Percentiles rank a stretch among this genome's conserved stretches.
These are phyloP conservation scores for Talaromyces adpressus DNA, from an alignment of 495 filamentous ascomycete species.

Conservation along the genomic window DNA sequence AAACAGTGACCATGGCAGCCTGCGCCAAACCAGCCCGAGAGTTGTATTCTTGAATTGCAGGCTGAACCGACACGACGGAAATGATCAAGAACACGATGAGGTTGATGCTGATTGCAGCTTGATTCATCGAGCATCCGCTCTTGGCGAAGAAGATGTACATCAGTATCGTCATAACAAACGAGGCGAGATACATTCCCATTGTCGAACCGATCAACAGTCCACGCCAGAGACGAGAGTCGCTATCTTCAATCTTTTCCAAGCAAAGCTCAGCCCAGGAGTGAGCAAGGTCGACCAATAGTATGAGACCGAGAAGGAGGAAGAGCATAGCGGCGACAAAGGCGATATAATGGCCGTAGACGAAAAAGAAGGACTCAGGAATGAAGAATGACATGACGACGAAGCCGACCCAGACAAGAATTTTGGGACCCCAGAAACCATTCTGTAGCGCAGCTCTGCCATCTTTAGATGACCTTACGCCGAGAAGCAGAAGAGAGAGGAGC, in stretches of 20 bases:
- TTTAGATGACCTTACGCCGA: conserved; percentile 83
- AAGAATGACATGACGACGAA: conserved; percentile 90
- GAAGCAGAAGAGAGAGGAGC: conserved; percentile 70
- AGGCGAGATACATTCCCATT: conserved; percentile 85
- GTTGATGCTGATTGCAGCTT: conserved; percentile 74
- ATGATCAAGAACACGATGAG: conserved; percentile 75
- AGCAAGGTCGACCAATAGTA: conserved; percentile 89
- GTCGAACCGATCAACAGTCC: conserved; percentile 85
- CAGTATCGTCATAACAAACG: conserved; percentile 86
- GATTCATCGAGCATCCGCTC: conserved; percentile 87
- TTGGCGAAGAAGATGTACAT: conserved; percentile 96
- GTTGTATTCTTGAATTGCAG: conserved; percentile 85
- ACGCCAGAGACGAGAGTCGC: conserved; percentile 78
- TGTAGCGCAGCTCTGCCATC: conserved; percentile 83
- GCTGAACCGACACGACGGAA: conserved; percentile 82
- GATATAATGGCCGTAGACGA: conserved; percentile 92
- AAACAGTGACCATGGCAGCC: conserved; percentile 93
- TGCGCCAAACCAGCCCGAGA: conserved; percentile 89
- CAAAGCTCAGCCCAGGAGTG: conserved; percentile 98
- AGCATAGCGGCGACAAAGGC: conserved; percentile 83
- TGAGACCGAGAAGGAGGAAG: conserved; percentile 86
- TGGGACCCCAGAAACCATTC: conserved; percentile 91
- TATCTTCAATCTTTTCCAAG: conserved; percentile 84
- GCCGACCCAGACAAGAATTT: conserved; percentile 76
- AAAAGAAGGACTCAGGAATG: conserved; percentile 92